Percentiles rank a stretch among this genome's conserved stretches.
Evolutionary conservation across 2,329 filamentous ascomycete species (phyloP).

Genomic region (Apiospora rasikravindrae): DNA sequence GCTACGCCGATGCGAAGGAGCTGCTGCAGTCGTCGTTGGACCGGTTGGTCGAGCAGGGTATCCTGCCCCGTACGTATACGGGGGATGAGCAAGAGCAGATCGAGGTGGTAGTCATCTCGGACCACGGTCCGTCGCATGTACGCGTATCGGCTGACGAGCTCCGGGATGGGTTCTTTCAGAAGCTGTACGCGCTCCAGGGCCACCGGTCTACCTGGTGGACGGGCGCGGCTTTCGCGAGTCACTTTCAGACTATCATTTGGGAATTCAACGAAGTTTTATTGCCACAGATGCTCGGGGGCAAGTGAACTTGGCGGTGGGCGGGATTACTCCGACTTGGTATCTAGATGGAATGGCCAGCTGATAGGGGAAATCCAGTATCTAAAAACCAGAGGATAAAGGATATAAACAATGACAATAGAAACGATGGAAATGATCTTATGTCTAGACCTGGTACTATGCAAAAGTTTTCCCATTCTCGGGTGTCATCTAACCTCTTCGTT

Average conservation of each 20-base stretch:
- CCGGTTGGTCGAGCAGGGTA: not conserved
- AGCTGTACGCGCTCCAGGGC: conserved; percentile 1
- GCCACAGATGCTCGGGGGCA: not conserved
- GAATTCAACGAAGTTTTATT: not conserved
- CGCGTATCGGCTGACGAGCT: not conserved
- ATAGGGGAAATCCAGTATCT: too few species aligned
- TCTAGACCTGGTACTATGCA: too few species aligned
- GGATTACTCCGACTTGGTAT: too few species aligned
- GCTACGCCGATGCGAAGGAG: not conserved
- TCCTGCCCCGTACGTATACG: not conserved
- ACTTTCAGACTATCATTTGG: conserved; percentile 9
- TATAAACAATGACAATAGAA: too few species aligned
- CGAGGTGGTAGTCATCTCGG: not conserved
- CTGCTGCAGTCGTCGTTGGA: not conserved
- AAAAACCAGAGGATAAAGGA: too few species aligned
- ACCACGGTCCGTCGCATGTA: not conserved
- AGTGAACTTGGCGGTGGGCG: not conserved
- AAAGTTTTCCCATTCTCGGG: too few species aligned
- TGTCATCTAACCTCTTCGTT: too few species aligned
- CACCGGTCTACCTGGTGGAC: conserved; percentile 17
- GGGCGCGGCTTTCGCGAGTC: not conserved
- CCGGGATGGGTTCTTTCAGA: not conserved
- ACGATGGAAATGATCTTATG: too few species aligned
- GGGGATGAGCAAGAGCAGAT: not conserved
- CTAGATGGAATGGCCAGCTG: too few species aligned